phyloP scores from a whole-genome alignment of 306 rosid genomes.

The Fragaria iinumae region DNA sequence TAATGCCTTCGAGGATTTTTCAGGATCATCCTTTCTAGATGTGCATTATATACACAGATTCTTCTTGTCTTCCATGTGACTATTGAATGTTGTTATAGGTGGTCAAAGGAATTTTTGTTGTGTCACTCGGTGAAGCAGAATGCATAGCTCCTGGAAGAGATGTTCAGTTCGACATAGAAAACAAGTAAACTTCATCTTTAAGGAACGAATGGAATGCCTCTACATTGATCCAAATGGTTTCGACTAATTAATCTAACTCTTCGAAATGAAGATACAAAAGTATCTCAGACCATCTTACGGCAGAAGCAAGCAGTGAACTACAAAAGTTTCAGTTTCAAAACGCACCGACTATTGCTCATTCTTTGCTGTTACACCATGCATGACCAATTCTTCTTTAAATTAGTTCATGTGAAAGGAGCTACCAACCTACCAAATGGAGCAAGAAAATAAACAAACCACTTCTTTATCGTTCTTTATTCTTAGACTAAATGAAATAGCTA shows the following conservation, averaged over 20 bases:
- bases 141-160: neutral
- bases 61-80: neutral
- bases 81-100: neutral
- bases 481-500: neutral
- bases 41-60: neutral
- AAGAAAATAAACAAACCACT: neutral
- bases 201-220: neutral
- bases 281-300: neutral
- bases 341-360: neutral
- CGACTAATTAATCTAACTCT: neutral
- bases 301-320: neutral
- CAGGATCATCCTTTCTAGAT: neutral
- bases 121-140: neutral
- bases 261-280: neutral
- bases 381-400: neutral
- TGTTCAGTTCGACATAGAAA: neutral
- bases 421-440: neutral
- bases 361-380: neutral
- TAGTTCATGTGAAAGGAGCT: neutral
- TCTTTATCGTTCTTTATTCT: neutral
- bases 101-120: neutral
- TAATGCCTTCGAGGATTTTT: neutral
- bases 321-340: neutral
- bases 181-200: neutral
- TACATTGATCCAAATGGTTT: neutral